phyloP scores from a whole-genome alignment of 192 early-diverging fungal species.

The Phycomyces nitens region DNA sequence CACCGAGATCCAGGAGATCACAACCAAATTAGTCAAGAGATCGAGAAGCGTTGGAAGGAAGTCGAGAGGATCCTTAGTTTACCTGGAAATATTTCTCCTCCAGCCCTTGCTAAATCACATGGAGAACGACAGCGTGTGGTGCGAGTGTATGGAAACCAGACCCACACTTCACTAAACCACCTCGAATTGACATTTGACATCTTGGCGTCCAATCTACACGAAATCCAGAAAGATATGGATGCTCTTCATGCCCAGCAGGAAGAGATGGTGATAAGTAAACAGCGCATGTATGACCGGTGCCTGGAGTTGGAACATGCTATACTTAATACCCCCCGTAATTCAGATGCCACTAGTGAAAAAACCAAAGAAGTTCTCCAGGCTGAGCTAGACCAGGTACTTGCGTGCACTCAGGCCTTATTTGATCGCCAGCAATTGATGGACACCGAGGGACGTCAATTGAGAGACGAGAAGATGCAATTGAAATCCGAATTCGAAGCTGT shows the following conservation, averaged over 20 bases:
- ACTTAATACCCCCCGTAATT: neutral
- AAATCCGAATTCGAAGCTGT: constrained; percentile 34
- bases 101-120: neutral
- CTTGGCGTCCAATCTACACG: constrained; percentile 46
- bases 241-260: constrained; percentile 34
- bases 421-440: constrained; percentile 31
- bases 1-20: neutral
- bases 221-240: constrained; percentile 47
- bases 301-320: constrained; percentile 37
- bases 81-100: neutral
- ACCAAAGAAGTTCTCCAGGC: constrained; percentile 20
- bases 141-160: neutral
- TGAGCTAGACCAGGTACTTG: constrained; percentile 37
- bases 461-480: constrained; percentile 36
- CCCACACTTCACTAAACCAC: constrained; percentile 36
- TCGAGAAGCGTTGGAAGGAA: neutral
- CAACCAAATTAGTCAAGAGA: neutral
- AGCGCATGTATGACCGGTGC: constrained; percentile 43
- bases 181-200: constrained; percentile 51
- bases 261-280: constrained; percentile 38
- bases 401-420: constrained; percentile 35
- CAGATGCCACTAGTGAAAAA: neutral
- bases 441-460: constrained; percentile 32
- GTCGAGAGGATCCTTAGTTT: neutral
- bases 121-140: neutral